Evolutionary conservation across 805 yeast species (phyloP), one percentile per base, ranked within the genome.

Genomic region (Alloascoidea hylecoeti): DNA sequence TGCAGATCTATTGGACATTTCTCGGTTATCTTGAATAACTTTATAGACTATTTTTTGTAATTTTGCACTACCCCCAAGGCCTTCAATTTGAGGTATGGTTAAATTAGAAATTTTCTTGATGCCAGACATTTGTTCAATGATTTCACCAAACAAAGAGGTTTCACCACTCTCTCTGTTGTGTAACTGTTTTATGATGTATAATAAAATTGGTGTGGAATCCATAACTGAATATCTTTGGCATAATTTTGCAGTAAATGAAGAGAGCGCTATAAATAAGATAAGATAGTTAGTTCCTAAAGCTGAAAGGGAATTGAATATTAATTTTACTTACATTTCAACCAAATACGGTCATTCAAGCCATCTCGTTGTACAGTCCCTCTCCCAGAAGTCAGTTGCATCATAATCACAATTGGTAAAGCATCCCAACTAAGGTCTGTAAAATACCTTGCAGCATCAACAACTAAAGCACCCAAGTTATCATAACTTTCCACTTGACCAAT

Each of bases 401-500:
- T 60, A 3, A 88, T 56, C 1, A 80, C 85, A 48, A 73, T 75
- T 3, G 88, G 78, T 18, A 89, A 56, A 2, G 75, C 81, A 53
- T 89, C 97, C 86, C 94, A 85, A 0, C 86, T 85, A 48, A 79
- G 78, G 3, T 60, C 68, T 37, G 77, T 78, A 52, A 85, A 84
- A 49, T 72, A 78, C 33, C 74, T 62, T 0, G 95, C 85, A 4
- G 92, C 72, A 35, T 78, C 78, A 5, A 84, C 86, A 4, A 89
- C 75, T 41, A 89, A 63, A 30, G 73, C 75, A 35, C 78, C 80
- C 44, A 89, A 69, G 50, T 89, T 89, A 50, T 81, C 95, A 52
- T 89, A 89, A 60, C 92, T 84, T 55, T 89, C 97, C 44, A 89
- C 74, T 50, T 85, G 96, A 35, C 74, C 73, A 6, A 88, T 64